phyloP scores from a whole-genome alignment of 805 yeast genomes.

The Metschnikowia dekortorum region DNA sequence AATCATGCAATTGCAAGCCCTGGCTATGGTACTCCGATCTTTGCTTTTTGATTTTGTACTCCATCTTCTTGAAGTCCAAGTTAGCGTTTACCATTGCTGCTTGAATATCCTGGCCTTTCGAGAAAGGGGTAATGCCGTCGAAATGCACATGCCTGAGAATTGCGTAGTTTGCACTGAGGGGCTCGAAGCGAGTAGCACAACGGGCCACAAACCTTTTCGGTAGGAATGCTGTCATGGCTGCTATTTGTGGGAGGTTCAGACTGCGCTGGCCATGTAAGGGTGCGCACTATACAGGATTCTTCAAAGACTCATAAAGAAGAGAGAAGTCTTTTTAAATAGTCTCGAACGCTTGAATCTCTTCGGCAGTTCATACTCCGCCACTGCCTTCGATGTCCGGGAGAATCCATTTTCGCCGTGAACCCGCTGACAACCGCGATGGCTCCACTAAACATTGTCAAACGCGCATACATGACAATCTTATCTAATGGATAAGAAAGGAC shows the following conservation, averaged over 20 bases:
- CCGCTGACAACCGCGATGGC: neutral
- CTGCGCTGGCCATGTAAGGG: neutral
- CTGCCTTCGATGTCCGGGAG: too few relatives aligned
- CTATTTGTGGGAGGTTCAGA: neutral
- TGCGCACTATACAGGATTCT: constrained; percentile 1
- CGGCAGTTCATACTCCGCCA: neutral
- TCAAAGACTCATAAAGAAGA: neutral
- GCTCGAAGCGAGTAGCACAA: constrained; percentile 24
- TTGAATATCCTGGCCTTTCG: constrained; percentile 54
- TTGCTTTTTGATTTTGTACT: constrained; percentile 43
- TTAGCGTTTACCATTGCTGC: constrained; percentile 51
- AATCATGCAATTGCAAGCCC: constrained; percentile 40
- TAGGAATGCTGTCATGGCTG: neutral
- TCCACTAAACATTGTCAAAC: neutral
- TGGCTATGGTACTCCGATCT: constrained; percentile 34
- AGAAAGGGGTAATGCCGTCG: constrained; percentile 36
- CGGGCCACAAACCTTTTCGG: constrained; percentile 12
- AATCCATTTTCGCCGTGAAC: too few relatives aligned
- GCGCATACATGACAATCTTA: neutral
- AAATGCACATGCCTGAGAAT: constrained; percentile 40
- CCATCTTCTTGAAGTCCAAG: constrained; percentile 52
- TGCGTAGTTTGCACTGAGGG: constrained; percentile 30
- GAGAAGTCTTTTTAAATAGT: neutral
- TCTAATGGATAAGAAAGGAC: constrained; percentile 4
- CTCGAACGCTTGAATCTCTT: neutral